Base-by-base conservation (phyloP, 306 rosid species). In the Vigna unguiculata region DNA sequence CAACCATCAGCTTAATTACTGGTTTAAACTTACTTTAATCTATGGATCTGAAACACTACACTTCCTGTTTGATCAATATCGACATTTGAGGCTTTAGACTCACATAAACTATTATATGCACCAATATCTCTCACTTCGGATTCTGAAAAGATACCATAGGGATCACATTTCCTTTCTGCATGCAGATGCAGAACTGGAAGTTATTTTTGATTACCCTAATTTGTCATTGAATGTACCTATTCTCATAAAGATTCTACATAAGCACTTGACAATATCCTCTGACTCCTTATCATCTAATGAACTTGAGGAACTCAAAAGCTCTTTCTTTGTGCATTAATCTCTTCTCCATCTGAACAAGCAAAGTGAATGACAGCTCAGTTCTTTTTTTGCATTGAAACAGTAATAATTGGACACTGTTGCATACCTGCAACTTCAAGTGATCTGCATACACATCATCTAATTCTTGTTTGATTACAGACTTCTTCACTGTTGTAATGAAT, bases 231-330 rank as follows among this genome's bases (percentile, higher is more conserved):
- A 79, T 58, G 86, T 81, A 79, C 84, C 82, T 79, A 90, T 70
- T 83, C 88, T 82, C 80, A 78, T 45, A 76, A 93, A 89, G 81
- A 91, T 85, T 81, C 80, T 82, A 28, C 86, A 86, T 62, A 94
- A 87, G 47, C 96, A 90, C 88, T 89, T 89, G 48, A 91, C 88
- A 72, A 89, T 84, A n/a, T 89, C 88, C 87, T 91, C 93, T 68
- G 63, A 45, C 7, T 30, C 79, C 74, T 82, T 82, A 71, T 84
- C 84, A 55, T 84, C 86, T 7, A 81, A 81, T 55, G 76, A 86
- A 82, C 85, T 74, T 16, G 90, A 84, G 41, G 84, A 84, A 72
- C 79, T 81, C 66, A 82, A 69, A 69, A 65, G 84, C 90, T 71
- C 85, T 90, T 74, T 88, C 96, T 60, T 76, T 84, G 78, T 84